Evolutionary conservation across 805 yeast genomes (phyloP), one percentile per base, ranked within the genome.

Genomic region (Sugiyamaella boreocaroliniensis): DNA sequence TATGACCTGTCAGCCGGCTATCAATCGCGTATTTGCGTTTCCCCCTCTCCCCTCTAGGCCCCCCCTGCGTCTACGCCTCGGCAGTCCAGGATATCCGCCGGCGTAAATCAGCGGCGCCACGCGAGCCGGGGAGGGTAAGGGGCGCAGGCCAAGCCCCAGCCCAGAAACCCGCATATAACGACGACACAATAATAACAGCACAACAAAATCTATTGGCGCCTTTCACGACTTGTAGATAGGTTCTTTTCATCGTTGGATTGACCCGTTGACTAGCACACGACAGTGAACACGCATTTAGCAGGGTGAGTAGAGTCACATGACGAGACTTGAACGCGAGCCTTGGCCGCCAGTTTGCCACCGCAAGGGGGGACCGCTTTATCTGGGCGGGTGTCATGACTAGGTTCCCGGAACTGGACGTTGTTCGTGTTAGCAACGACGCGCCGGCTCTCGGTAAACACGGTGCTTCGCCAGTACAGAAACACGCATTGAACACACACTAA

Each of bases 161-260:
- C 37, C 37, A 32, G 8, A 11, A 14, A 14, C 37, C 37, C n/a
- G n/a, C 12, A 11, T 11, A 32, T 32, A 32, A 32, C 37, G 37
- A 32, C 37, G 37, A 32, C 48, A 32, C 48, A 34, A 45, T 45
- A 45, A 45, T 45, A 45, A 45, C 48, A 45, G 48, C 48, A 29
- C 18, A 45, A 37, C 48, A 45, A 16, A 29, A 45, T 37, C 48
- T 18, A 45, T 45, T 45, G 48, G 48, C 47, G 40, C 40, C 41
- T 40, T 32, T 37, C 41, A 40, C 18, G 16, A 29, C 48, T 45
- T 37, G 18, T 45, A 34, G 19, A 45, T 37, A 34, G 29, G 48
- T 37, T 45, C 26, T 45, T 45, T 45, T 16, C 44, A 42, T 20
- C 14, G 22, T 42, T 42, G 26, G 44, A 18, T 20, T 18, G 44